phyloP scores from a whole-genome alignment of 345 rosid species.

The Syzygium aromaticum region DNA sequence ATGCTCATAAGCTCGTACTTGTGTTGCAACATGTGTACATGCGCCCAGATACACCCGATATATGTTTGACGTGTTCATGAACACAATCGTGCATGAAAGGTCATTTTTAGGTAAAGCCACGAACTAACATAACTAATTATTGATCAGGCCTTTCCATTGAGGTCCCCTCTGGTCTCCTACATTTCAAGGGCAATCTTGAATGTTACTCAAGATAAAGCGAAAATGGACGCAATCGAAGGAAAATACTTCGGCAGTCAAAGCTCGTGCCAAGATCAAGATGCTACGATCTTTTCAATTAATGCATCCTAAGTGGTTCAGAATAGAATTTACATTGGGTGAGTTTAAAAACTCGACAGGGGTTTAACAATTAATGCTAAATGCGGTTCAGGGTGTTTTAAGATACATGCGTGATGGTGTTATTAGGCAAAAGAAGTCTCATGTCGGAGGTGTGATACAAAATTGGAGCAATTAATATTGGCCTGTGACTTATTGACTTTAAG shows the following conservation, averaged over 20 bases:
- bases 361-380: neutral
- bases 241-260: neutral
- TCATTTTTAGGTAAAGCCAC: neutral
- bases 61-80: too few species aligned
- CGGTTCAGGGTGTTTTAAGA: neutral
- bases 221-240: constrained; percentile 11
- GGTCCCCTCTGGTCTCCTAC: constrained; percentile 24
- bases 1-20: too few species aligned
- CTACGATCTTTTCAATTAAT: neutral
- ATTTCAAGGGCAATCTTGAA: constrained; percentile 34
- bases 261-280: neutral
- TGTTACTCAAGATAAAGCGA: constrained; percentile 17
- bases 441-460: neutral
- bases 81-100: too few species aligned
- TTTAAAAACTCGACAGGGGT: too few species aligned
- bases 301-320: neutral
- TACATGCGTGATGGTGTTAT: neutral
- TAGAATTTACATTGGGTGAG: neutral
- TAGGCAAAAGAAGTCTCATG: neutral
- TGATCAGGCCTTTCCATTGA: constrained; percentile 26
- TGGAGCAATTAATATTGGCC: neutral
- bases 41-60: too few species aligned
- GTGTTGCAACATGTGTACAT: too few species aligned
- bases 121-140: neutral
- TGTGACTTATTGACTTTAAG: neutral